These are phyloP conservation scores for Fraxinus pennsylvanica DNA, from an alignment of 257 asterid genomes.

Conservation along the genomic window DNA sequence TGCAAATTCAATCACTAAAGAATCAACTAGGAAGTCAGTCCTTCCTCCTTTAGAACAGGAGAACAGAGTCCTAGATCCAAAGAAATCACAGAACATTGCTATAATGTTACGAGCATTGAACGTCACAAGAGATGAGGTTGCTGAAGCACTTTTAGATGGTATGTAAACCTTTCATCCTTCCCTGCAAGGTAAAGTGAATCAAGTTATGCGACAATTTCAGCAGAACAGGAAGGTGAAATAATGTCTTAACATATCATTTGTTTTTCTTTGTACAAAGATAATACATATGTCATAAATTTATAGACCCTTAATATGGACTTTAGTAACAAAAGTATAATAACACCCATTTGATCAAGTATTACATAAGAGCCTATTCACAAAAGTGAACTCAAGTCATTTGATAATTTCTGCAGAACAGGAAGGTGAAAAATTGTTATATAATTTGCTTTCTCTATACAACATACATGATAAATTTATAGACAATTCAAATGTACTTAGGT, in stretches of 20 bases:
- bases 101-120: constrained; percentile 86
- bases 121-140: constrained; percentile 86
- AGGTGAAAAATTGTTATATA: background rate
- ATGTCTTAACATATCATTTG: constrained; percentile 9
- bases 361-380: too few species aligned
- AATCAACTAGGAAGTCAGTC: constrained; percentile 49
- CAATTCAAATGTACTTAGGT: background rate
- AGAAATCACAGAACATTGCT: constrained; percentile 96
- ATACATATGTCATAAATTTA: too few species aligned
- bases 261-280: background rate
- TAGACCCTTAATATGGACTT: too few species aligned
- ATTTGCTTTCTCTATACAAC: background rate
- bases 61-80: constrained; percentile 86
- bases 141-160: constrained; percentile 92
- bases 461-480: background rate
- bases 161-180: constrained; percentile 25
- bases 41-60: constrained; percentile 62
- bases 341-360: too few species aligned
- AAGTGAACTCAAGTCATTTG: background rate
- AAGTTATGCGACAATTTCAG: too few species aligned
- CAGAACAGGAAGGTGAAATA: background rate
- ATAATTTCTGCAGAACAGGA: background rate
- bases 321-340: too few species aligned
- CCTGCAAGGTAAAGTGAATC: background rate
- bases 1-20: constrained; percentile 55